A percentile compares a stretch with the other conserved stretches of the same genome.
Conservation (phyloP, 352 stramenopile genomes). For the Globisporangium viniferum region DNA sequence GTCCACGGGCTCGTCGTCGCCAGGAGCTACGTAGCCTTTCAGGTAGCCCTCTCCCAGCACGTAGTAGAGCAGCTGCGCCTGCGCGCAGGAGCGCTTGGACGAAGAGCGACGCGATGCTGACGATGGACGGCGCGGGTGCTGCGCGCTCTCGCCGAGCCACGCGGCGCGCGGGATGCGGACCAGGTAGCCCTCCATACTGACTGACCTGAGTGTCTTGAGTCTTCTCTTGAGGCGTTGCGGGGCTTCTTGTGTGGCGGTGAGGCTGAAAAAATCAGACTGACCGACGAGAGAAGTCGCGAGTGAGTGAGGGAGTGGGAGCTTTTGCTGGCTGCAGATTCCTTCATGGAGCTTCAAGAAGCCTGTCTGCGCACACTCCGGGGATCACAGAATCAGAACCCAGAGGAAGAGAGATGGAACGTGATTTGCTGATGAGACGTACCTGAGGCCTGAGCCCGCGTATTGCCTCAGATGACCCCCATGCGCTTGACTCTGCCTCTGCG, state of each 20-base stretch:
- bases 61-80: constrained; percentile 55
- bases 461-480: no score
- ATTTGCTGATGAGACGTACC: no score
- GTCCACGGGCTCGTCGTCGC: constrained; percentile 40
- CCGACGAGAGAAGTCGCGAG: no score
- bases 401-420: no score
- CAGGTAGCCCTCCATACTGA: constrained; percentile 66
- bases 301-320: no score
- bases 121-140: not conserved
- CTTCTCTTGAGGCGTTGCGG: not conserved
- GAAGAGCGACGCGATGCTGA: no score
- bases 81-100: not conserved
- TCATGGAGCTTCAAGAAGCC: no score
- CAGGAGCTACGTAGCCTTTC: constrained; percentile 40
- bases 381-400: no score
- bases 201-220: not conserved
- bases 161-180: constrained; percentile 46
- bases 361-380: no score
- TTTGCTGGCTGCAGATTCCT: no score
- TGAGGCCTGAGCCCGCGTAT: no score
- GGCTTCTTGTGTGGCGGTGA: not conserved
- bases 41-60: constrained; percentile 61
- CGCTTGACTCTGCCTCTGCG: no score
- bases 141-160: constrained; percentile 14
- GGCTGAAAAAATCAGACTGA: not conserved